Base-by-base conservation (phyloP, 2,329 filamentous ascomycete genomes). In the Ceratocystiopsis sp. region DNA sequence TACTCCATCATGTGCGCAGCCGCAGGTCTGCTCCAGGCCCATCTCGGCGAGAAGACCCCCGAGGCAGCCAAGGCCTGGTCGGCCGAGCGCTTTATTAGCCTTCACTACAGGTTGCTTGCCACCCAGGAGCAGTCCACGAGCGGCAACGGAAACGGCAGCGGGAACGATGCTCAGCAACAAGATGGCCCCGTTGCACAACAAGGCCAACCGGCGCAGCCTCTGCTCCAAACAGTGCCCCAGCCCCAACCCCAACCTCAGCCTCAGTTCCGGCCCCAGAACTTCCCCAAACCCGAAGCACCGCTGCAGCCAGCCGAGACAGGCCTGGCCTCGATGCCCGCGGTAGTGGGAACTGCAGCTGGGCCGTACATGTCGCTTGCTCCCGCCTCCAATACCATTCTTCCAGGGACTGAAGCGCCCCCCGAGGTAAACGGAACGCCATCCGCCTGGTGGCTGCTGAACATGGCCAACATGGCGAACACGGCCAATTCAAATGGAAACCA, bases 1-100 rank as follows among this genome's bases (percentile, higher is more conserved):
- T 75, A 76, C 55, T 72, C 68, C 44, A 75, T 75, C 54, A 73
- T 77, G 68, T 77, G 72, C 49, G 70, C 72, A 3, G 71, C 73
- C 1, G 62, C 69, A 21, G 73, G 73, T 3, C 61, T 78, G 11
- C 60, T 77, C 19, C 71, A 77, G 54, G 69, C 71, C 0, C 73
- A 78, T 47, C 59, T 77, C 14, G 71, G 68, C 25, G 66, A 66
- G 45, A 76, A 75, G 59, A 66, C 71, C 9, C 54, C 67, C 15
- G 69, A 75, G 49, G 62, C 62, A 9, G 73, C 73, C 45, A 76
- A 75, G 55, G 71, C 71, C 4, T 66, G 67, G 6, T 71, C 71
- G 3, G 71, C 72, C 2, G 71, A 77, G 57, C 61, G 71, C 16
- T 76, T 77, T 50, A 67, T 77, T 50, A 67, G 66, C 45, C 57